Base-by-base conservation (phyloP, 768 basidiomycete species). In the Rhodotorula toruloides region DNA sequence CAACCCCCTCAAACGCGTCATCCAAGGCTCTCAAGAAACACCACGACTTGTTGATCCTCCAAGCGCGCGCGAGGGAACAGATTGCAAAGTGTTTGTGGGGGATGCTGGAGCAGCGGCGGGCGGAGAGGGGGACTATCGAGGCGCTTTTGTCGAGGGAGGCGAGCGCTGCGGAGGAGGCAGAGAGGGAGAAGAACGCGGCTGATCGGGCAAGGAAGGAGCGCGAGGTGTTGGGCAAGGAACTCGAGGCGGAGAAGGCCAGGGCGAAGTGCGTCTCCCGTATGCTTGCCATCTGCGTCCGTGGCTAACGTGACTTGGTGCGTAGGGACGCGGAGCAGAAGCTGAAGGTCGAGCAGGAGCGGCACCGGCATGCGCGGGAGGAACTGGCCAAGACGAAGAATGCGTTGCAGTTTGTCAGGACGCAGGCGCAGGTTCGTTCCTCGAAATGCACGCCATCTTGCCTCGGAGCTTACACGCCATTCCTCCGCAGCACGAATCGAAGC, bases 361-460 rank as follows among this genome's bases (percentile, higher is more conserved):
- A 67, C n/a, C 46, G 55, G 1, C 57, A 58, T 11, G 27, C 48
- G 1, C 56, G 40, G 19, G 65, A 67, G 22, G 65, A 67, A 37
- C 52, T 67, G 22, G 36, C 42, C 17, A 67, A 67, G 65, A 43
- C 54, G 25, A 50, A 49, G n/a, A 52, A 34, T 21, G 65, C 65
- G 9, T 22, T 67, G 34, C 57, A 57, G 49, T 61, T 67, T 11
- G 55, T 67, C 54, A 67, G 58, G 60, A 67, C 65, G 37, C 65
- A 67, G 54, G 48, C 65, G 4, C 29, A 39, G 3, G 65, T 61
- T 29, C 32, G 65, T 53, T 3, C 22, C 32, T 9, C 9, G 5
- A 5, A 4, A n/a, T 19, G 17, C 37, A 9, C 13, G 21, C 2
- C 3, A 34, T 44, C 29, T 14, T 27, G 3, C 1, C 17, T 10